Conservation (phyloP, 2,329 filamentous ascomycete genomes). For the Cryphonectria naterciae region DNA sequence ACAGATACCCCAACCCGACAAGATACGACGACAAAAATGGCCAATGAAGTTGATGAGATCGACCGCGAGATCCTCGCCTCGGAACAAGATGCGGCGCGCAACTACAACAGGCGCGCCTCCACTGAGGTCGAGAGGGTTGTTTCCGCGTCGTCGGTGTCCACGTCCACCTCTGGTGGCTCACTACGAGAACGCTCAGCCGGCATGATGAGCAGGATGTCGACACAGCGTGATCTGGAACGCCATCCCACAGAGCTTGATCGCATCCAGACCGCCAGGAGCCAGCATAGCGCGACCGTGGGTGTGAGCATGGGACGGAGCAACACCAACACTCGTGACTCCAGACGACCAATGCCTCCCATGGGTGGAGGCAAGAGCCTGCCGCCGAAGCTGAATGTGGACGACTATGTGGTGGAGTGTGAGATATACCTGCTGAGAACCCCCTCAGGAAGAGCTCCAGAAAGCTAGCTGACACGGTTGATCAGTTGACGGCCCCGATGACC, state of each 20-base stretch:
- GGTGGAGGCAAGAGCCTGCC: conserved; percentile 77
- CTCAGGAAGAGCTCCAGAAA: not conserved
- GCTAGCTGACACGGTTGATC: not conserved
- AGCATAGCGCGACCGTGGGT: conserved; percentile 76
- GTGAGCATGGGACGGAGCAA: conserved; percentile 43
- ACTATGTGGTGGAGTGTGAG: conserved; percentile 75
- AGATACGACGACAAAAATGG: conserved; percentile 21
- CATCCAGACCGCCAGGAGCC: conserved; percentile 71
- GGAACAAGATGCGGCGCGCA: conserved; percentile 60
- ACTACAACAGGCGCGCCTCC: conserved; percentile 39
- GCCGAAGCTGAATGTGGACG: conserved; percentile 68
- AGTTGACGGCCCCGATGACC: conserved; percentile 79
- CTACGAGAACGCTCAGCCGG: conserved; percentile 37
- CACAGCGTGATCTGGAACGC: conserved; percentile 69
- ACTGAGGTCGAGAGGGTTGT: conserved; percentile 64
- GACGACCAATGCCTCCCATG: conserved; percentile 67
- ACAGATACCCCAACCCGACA: too few relatives aligned
- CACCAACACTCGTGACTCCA: conserved; percentile 52
- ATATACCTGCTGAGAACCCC: not conserved
- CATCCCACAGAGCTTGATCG: conserved; percentile 71
- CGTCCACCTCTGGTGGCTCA: conserved; percentile 50
- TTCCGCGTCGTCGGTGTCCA: conserved; percentile 55
- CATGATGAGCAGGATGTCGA: conserved; percentile 64
- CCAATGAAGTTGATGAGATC: conserved; percentile 52
- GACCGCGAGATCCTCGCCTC: conserved; percentile 58